phyloP scores from a whole-genome alignment of 2,329 filamentous ascomycete species.

The Apiospora phragmitis region DNA sequence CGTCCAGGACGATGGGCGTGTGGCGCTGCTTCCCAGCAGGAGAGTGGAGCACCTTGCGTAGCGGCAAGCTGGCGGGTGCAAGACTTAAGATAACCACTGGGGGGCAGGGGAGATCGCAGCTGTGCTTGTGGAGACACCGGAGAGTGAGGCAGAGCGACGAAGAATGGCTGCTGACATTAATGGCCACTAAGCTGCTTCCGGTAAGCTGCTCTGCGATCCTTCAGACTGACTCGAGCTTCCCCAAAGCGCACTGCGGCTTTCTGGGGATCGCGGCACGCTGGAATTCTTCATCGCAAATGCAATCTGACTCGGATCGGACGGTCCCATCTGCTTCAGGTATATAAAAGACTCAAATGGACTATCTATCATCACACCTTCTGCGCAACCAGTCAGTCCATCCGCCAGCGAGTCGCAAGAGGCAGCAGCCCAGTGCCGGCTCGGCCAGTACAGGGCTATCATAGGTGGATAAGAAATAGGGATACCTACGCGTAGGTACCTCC shows the following conservation, averaged over 20 bases:
- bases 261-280: neutral
- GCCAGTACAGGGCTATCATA: neutral
- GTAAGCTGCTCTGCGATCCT: neutral
- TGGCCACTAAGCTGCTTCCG: neutral
- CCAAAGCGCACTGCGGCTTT: neutral
- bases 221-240: slow-evolving; percentile 4
- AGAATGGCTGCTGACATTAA: neutral
- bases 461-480: neutral
- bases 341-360: neutral
- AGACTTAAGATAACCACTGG: slow-evolving; percentile 5
- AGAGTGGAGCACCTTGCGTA: neutral
- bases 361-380: neutral
- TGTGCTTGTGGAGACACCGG: neutral
- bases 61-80: slow-evolving; percentile 4
- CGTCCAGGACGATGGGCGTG: slow-evolving; percentile 6
- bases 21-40: slow-evolving; percentile 5
- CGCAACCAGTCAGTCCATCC: neutral
- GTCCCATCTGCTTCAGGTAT: neutral
- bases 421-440: neutral
- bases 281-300: neutral
- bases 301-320: neutral
- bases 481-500: neutral
- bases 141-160: neutral
- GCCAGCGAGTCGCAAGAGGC: neutral
- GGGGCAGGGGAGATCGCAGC: slow-evolving; percentile 4